Evolutionary conservation across 2,329 filamentous ascomycete genomes (phyloP), one percentile per base, ranked within the genome.

Genomic region (Nothopassalora personata): DNA sequence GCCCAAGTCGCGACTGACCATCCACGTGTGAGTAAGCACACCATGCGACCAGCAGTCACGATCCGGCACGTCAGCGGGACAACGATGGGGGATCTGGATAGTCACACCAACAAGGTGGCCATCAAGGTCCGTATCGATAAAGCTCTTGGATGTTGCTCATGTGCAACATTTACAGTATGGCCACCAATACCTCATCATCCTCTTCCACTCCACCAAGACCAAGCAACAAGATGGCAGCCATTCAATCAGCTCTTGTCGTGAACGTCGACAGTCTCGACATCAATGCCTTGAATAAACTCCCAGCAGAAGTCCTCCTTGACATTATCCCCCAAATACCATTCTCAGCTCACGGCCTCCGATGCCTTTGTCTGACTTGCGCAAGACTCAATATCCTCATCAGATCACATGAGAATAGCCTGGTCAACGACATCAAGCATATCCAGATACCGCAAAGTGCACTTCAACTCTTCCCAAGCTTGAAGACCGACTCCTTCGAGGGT

Each of bases 301-400:
- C 67, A n/a, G 54, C 63, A 48, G 68, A 70, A 54, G 60, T 74
- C 43, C 67, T 71, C 8, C 64, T 69, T n/a, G 67, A 72, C 49
- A 65, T 73, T 49, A 60, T 73, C 5, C 68, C 70, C 4, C 62
- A 64, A 15, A 65, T 73, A 51, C 61, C 68, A 5, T 73, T 70
- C 60, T 55, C 62, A 19, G 68, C 68, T 5, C 48, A 60, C 15
- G 49, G 51, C 30, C 59, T 70, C 43, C 31, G 58, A 27, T 58
- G 58, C 39, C 62, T 74, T 28, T 64, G 66, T 19, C 66, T 68
- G 6, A 68, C 68, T 19, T 67, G 61, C 58, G 61, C 58, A n/a
- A 53, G 52, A 31, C 65, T 73, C 59, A 60, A 71, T 59, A 19
- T 56, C 18, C 61, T 72, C 23, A 59, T 72, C 49, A 60, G 60